Evolutionary conservation across 2,329 filamentous ascomycete species (phyloP).

Genomic region (Cladosporium austrohemisphaericum): DNA sequence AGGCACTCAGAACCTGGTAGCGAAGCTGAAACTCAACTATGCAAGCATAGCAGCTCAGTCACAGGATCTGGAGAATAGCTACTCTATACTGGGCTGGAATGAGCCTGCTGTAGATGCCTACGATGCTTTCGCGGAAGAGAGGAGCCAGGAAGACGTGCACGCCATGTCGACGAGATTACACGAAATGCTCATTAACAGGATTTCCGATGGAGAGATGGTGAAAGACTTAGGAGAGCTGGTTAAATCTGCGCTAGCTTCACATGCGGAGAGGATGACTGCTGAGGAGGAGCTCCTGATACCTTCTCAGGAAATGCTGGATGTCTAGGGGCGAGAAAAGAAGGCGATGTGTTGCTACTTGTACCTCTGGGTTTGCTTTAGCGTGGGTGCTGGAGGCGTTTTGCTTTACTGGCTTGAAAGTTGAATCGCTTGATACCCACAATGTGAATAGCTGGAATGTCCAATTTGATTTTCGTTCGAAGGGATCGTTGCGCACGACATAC

Average conservation of each 20-base stretch:
- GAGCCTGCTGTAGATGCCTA: constrained; percentile 22
- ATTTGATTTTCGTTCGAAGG: too few relatives aligned
- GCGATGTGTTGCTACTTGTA: not conserved
- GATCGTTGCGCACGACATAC: too few relatives aligned
- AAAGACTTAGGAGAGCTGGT: constrained; percentile 21
- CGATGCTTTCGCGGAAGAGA: constrained; percentile 14
- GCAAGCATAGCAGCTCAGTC: constrained; percentile 12
- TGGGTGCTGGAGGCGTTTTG: not conserved
- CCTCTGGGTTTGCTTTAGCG: not conserved
- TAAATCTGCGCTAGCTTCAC: not conserved
- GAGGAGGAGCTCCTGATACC: not conserved
- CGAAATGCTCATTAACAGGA: constrained; percentile 19
- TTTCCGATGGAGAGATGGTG: constrained; percentile 24
- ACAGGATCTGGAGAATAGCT: constrained; percentile 17
- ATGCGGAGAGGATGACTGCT: not conserved
- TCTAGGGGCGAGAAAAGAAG: not conserved
- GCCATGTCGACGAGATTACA: constrained; percentile 17
- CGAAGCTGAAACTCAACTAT: not conserved
- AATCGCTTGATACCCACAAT: too few relatives aligned
- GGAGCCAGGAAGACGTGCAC: constrained; percentile 16
- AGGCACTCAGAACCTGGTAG: constrained; percentile 21
- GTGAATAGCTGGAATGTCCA: too few relatives aligned
- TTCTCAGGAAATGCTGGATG: constrained; percentile 8
- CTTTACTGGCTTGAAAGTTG: too few relatives aligned
- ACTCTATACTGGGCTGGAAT: constrained; percentile 25